Evolutionary conservation across 1,284 basidiomycete species (phyloP), one percentile per base, ranked within the genome.

Genomic region (Malassezia slooffiae): DNA sequence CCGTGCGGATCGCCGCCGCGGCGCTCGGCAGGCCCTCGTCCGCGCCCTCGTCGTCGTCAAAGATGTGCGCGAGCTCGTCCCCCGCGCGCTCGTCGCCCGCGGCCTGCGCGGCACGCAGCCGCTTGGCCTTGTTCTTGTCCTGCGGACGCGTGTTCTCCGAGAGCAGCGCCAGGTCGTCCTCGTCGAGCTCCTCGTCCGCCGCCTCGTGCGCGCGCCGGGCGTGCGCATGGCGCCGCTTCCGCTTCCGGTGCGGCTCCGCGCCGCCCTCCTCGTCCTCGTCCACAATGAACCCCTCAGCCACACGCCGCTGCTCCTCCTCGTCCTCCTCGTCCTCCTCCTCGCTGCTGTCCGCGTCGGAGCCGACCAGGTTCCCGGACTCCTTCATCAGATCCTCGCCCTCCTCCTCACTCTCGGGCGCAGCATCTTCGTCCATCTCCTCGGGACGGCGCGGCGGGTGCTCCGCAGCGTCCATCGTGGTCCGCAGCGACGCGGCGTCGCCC

Each of bases 121-220:
- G 48, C 46, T 74, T n/a, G n/a, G n/a, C n/a, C n/a, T n/a, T n/a
- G 59, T 39, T n/a, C 38, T 63, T 50, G 22, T 54, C 46, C 6
- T 68, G 51, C 33, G 55, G 77, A 8, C 91, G 89, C 3, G 87
- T 88, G 60, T 96, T 97, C 75, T 97, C 93, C 63, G 86, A 85
- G 17, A 97, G 71, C 8, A 97, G 76, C 41, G 91, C 90, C 41
- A 97, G 72, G 66, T 97, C 93, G 62, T 97, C 93, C 42, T 96
- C 91, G 56, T 93, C 89, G 33, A 95, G 74, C n/a, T 75, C 74
- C 23, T 74, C 84, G 47, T 81, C 80, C 21, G 82, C 70, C 47
- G 70, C 53, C 32, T 47, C 49, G 24, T 12, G 7, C 24, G 24
- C 6, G 7, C 24, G 7, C 24, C 24, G 38, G 30, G 22, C 41